phyloP scores from a whole-genome alignment of 331 rosid genomes.

The Malus hybrid region DNA sequence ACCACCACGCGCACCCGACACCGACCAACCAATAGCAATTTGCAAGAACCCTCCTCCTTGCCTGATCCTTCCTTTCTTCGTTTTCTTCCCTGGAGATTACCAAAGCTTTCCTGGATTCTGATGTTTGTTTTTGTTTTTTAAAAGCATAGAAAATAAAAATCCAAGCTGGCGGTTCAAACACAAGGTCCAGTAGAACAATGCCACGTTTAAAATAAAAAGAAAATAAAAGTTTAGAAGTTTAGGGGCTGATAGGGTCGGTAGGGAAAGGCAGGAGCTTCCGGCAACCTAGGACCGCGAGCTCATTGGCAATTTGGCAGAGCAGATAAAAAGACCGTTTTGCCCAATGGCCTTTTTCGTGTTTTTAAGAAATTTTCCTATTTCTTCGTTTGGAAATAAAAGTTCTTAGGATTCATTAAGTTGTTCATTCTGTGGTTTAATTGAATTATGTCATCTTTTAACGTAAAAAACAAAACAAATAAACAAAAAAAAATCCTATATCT shows the following conservation, averaged over 20 bases:
- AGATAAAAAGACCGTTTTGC: background rate
- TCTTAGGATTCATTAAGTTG: too few relatives aligned
- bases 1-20: background rate
- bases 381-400: too few relatives aligned
- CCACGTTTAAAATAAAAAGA: background rate
- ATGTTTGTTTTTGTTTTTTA: too few relatives aligned
- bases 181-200: background rate
- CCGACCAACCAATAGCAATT: background rate
- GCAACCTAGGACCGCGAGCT: background rate
- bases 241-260: background rate
- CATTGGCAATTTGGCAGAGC: background rate
- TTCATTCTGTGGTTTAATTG: accelerated
- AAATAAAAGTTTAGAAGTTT: background rate
- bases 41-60: background rate
- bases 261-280: background rate
- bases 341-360: background rate
- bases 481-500: too few relatives aligned
- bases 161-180: too few relatives aligned
- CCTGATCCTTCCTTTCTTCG: background rate
- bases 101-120: too few relatives aligned
- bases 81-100: background rate
- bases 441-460: too few relatives aligned
- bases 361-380: too few relatives aligned
- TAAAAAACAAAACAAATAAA: too few relatives aligned
- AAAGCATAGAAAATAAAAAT: too few relatives aligned